These are phyloP conservation scores for Tricholoma matsutake DNA, from an alignment of 768 basidiomycete genomes.

Conservation along the genomic window DNA sequence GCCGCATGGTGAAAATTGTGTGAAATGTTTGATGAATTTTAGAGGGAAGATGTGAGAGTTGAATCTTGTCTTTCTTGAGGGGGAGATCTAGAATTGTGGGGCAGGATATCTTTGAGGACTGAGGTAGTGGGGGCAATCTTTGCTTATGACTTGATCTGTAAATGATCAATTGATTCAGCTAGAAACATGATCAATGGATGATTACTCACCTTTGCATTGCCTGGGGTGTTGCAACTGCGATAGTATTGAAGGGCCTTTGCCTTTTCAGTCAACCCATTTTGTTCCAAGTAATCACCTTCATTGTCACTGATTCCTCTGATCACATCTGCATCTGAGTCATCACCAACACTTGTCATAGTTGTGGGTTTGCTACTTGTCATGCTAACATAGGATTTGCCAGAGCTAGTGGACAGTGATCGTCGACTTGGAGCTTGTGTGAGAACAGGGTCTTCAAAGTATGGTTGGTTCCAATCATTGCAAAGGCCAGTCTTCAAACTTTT, in stretches of 20 bases:
- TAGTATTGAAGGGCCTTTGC: background rate
- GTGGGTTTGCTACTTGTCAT: background rate
- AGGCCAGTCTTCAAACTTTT: background rate
- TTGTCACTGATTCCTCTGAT: background rate
- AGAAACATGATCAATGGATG: background rate
- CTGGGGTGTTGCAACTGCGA: background rate
- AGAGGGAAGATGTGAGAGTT: background rate
- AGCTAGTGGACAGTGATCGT: background rate
- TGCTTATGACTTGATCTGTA: background rate
- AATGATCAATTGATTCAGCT: no score
- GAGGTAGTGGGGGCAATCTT: background rate
- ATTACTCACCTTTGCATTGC: background rate
- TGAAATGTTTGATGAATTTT: background rate
- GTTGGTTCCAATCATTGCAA: background rate
- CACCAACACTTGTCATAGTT: background rate
- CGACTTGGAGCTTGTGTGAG: background rate
- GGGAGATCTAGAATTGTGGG: background rate
- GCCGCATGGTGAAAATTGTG: background rate
- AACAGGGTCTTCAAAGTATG: background rate
- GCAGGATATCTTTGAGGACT: background rate
- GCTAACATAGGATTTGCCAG: background rate
- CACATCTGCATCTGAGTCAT: background rate
- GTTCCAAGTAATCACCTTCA: background rate
- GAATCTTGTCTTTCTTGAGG: background rate
- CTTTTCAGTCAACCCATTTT: background rate